phyloP scores from a whole-genome alignment of 2,329 filamentous ascomycete genomes.

The Neonectria sp. region DNA sequence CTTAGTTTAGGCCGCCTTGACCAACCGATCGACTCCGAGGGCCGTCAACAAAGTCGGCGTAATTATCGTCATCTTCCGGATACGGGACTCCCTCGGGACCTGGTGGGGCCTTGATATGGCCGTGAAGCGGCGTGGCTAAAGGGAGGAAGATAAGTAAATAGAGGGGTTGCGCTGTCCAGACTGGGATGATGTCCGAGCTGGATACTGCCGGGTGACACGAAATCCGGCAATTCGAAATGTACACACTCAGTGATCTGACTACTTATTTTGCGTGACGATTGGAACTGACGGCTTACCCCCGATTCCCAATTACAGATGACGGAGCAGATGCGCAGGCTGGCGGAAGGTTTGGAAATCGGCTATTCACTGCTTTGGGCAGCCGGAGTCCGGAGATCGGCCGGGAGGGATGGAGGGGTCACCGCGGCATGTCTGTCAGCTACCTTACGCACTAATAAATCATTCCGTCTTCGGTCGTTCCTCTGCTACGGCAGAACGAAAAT shows the following conservation, averaged over 20 bases:
- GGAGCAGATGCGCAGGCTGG: neutral
- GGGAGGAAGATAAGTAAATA: neutral
- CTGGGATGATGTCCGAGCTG: neutral
- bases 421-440: conserved; percentile 6
- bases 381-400: neutral
- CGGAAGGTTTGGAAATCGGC: neutral
- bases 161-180: neutral
- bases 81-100: conserved; percentile 14
- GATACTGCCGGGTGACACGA: neutral
- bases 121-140: neutral
- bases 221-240: neutral
- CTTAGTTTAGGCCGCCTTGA: neutral
- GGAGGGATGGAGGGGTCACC: conserved; percentile 1
- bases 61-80: conserved; percentile 8
- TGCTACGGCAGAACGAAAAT: neutral
- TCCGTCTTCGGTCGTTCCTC: neutral
- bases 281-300: neutral
- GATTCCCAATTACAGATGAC: neutral
- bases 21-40: neutral
- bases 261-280: neutral
- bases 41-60: neutral
- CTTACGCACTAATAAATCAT: neutral
- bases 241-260: neutral
- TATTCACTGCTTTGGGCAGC: conserved; percentile 3
- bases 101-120: conserved; percentile 6